Percentiles rank a stretch among this genome's conserved stretches.
phyloP scores from a whole-genome alignment of 1,284 basidiomycete genomes.

The Amylostereum areolatum region DNA sequence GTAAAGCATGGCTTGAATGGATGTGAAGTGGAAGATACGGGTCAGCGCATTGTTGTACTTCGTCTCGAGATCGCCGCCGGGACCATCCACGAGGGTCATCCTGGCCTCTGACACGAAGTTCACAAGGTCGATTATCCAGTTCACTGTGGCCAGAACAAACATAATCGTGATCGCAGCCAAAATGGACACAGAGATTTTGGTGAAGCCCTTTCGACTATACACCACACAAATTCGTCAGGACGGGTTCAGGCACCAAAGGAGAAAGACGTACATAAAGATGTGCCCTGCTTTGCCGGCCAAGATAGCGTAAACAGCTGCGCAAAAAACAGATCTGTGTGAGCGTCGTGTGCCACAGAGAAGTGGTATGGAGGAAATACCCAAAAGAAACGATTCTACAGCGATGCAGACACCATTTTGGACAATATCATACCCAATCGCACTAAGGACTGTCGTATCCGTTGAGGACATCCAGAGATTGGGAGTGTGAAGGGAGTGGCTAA shows the following conservation, averaged over 20 bases:
- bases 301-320: neutral
- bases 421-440: neutral
- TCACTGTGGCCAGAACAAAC: neutral
- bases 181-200: neutral
- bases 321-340: neutral
- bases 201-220: neutral
- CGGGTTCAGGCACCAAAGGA: neutral
- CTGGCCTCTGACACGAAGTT: neutral
- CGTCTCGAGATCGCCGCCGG: neutral
- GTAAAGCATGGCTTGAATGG: neutral
- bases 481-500: neutral
- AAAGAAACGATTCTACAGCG: neutral
- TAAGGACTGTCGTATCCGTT: neutral
- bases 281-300: neutral
- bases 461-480: neutral
- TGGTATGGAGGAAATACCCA: neutral
- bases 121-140: neutral
- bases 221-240: neutral
- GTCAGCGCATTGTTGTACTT: neutral
- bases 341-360: neutral
- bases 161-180: neutral
- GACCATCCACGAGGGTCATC: neutral
- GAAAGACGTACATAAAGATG: neutral
- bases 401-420: neutral
- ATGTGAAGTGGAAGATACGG: neutral